phyloP scores from a whole-genome alignment of 208 protist species.

The Leishmania mexicana region DNA sequence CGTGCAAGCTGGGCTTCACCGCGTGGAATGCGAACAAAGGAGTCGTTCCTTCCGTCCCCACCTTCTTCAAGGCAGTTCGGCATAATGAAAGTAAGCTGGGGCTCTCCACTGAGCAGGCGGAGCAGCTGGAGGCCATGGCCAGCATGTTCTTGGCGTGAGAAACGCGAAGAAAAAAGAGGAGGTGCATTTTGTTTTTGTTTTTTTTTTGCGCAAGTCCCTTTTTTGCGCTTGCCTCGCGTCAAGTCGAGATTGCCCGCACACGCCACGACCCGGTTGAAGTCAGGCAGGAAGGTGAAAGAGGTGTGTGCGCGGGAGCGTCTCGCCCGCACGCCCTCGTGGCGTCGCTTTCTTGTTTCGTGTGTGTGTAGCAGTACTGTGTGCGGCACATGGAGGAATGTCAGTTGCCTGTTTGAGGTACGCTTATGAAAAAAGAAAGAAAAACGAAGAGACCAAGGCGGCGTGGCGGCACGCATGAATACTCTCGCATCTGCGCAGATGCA shows the following conservation, averaged over 20 bases:
- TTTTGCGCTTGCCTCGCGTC: background rate
- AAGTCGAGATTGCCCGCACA: background rate
- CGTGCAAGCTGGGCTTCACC: constrained; percentile 78
- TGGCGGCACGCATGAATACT: background rate
- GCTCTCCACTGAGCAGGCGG: constrained; percentile 46
- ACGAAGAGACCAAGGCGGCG: background rate
- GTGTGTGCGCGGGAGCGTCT: background rate
- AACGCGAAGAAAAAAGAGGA: constrained; percentile 1
- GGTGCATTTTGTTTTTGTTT: background rate
- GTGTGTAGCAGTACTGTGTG: background rate
- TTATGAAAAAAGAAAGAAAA: background rate
- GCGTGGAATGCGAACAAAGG: constrained; percentile 75
- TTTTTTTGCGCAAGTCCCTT: too few species aligned
- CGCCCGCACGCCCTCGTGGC: background rate
- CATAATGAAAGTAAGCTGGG: constrained; percentile 57
- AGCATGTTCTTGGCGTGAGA: constrained; percentile 52
- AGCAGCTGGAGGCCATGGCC: constrained; percentile 72
- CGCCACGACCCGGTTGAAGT: background rate
- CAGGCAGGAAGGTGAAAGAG: background rate
- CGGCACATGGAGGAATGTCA: background rate
- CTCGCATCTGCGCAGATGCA: background rate
- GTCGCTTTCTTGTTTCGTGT: background rate
- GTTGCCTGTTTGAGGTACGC: background rate
- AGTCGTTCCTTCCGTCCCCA: constrained; percentile 51
- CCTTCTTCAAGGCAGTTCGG: constrained; percentile 74